These are phyloP conservation scores for Tolypocladium pustulatum DNA, from an alignment of 2,329 filamentous ascomycete species.

Conservation along the genomic window DNA sequence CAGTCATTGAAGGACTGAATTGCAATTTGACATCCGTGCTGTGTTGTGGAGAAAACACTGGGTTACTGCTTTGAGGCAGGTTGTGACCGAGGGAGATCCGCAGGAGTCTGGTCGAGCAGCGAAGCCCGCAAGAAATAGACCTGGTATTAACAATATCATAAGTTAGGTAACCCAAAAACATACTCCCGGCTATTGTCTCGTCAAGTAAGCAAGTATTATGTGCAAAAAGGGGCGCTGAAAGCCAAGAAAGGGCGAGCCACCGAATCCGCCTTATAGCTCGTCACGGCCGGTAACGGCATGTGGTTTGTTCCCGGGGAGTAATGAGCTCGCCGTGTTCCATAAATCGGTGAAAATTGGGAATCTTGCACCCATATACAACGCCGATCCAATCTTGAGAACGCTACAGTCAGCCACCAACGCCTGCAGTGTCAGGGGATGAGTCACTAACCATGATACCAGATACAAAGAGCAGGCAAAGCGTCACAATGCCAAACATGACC, in stretches of 20 bases:
- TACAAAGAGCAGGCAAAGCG: slow-evolving; percentile 60
- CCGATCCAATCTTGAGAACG: slow-evolving; percentile 55
- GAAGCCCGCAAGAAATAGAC: not conserved
- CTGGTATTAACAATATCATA: not conserved
- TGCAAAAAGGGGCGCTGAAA: slow-evolving; percentile 1
- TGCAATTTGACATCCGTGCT: slow-evolving; percentile 99
- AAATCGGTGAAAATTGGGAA: slow-evolving; percentile 46
- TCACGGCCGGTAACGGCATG: slow-evolving; percentile 19
- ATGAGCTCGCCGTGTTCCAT: slow-evolving; percentile 14
- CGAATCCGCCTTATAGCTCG: slow-evolving; percentile 20
- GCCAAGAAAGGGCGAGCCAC: slow-evolving; percentile 4
- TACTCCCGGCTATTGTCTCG: not conserved
- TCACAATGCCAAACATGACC: slow-evolving; percentile 56
- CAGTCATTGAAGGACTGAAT: slow-evolving; percentile 75
- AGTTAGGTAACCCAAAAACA: not conserved
- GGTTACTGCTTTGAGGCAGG: not conserved
- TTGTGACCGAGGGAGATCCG: not conserved
- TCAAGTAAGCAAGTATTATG: slow-evolving; percentile 1
- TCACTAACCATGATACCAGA: slow-evolving; percentile 64
- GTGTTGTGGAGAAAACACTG: slow-evolving; percentile 5
- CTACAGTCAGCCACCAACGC: not conserved
- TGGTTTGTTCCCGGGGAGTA: slow-evolving; percentile 11
- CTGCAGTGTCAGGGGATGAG: too few species aligned
- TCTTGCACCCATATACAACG: slow-evolving; percentile 71
- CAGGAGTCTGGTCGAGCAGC: not conserved